These are phyloP conservation scores for Crucihimalaya himalaica DNA, from an alignment of 345 rosid species.

Conservation along the genomic window DNA sequence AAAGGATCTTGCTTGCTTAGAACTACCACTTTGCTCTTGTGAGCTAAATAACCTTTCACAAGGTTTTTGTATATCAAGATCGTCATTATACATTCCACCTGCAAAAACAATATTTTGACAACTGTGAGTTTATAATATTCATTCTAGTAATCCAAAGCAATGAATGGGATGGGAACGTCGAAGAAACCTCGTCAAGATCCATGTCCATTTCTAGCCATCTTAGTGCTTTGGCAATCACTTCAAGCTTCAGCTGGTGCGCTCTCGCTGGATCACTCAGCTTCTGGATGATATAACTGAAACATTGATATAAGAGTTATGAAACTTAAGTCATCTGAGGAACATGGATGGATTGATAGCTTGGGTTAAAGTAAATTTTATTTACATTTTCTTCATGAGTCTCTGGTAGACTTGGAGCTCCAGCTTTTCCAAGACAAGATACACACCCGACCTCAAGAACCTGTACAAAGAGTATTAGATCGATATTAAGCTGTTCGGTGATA, in stretches of 20 bases:
- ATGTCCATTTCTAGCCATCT: slow-evolving; percentile 92
- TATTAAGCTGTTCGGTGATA: neutral
- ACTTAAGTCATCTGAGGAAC: neutral
- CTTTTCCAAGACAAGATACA: slow-evolving; percentile 93
- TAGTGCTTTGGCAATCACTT: slow-evolving; percentile 80
- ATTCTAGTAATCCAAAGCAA: neutral
- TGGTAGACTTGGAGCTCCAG: slow-evolving; percentile 98
- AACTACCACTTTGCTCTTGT: slow-evolving; percentile 93
- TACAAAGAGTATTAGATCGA: neutral
- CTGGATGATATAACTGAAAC: slow-evolving; percentile 75
- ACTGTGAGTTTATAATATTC: slow-evolving; percentile 15
- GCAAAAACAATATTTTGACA: slow-evolving; percentile 24
- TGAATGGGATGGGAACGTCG: neutral
- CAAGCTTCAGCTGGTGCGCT: slow-evolving; percentile 97
- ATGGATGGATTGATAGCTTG: neutral
- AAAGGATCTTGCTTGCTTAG: slow-evolving; percentile 98
- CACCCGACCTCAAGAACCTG: slow-evolving; percentile 94
- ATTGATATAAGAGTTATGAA: neutral
- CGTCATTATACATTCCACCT: slow-evolving; percentile 95
- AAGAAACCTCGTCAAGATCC: slow-evolving; percentile 87
- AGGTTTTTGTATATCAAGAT: slow-evolving; percentile 87
- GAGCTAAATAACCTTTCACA: slow-evolving; percentile 86
- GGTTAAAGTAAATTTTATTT: slow-evolving; percentile 27
- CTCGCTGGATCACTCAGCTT: slow-evolving; percentile 79
- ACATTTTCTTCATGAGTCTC: slow-evolving; percentile 92